Conservation (phyloP, 1,284 basidiomycete species). For the Volvariella surrecta region DNA sequence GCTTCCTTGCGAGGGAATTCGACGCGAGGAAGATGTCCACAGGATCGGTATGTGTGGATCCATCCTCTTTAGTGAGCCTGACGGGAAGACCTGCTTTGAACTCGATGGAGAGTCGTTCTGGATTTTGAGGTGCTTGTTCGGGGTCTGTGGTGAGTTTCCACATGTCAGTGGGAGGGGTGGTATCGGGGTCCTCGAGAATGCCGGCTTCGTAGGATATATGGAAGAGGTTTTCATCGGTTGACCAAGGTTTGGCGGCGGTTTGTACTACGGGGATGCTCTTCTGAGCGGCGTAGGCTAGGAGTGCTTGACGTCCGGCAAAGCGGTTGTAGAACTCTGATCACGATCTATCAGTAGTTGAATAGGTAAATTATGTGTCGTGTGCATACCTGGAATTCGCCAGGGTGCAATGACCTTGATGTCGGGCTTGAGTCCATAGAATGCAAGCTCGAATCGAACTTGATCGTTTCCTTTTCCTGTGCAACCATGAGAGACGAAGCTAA, state of each 20-base stretch:
- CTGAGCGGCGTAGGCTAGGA: conserved; percentile 85
- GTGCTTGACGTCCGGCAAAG: conserved; percentile 90
- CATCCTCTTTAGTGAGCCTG: conserved; percentile 57
- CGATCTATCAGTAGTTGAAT: neutral
- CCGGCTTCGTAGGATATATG: conserved; percentile 99
- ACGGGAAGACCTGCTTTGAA: conserved; percentile 84
- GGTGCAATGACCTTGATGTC: conserved; percentile 99
- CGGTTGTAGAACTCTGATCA: conserved; percentile 90
- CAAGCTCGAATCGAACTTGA: conserved; percentile 98
- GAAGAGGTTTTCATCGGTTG: conserved; percentile 98
- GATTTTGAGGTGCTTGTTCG: conserved; percentile 73
- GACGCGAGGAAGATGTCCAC: conserved; percentile 94
- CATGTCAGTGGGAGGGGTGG: conserved; percentile 96
- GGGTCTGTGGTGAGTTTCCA: conserved; percentile 94
- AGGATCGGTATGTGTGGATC: conserved; percentile 71
- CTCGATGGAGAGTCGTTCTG: conserved; percentile 80
- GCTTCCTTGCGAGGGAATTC: conserved; percentile 89
- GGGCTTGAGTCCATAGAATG: conserved; percentile 97
- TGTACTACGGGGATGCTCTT: conserved; percentile 93
- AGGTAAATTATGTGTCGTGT: neutral
- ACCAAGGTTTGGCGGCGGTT: conserved; percentile 98
- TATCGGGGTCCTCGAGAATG: conserved; percentile 96
- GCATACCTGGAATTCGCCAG: conserved; percentile 87
- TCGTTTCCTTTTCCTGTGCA: conserved; percentile 99
- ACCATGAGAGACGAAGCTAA: conserved; percentile 91